Evolutionary conservation across 2,329 filamentous ascomycete genomes (phyloP).

Genomic region (Torrubiellomyces zombiae): DNA sequence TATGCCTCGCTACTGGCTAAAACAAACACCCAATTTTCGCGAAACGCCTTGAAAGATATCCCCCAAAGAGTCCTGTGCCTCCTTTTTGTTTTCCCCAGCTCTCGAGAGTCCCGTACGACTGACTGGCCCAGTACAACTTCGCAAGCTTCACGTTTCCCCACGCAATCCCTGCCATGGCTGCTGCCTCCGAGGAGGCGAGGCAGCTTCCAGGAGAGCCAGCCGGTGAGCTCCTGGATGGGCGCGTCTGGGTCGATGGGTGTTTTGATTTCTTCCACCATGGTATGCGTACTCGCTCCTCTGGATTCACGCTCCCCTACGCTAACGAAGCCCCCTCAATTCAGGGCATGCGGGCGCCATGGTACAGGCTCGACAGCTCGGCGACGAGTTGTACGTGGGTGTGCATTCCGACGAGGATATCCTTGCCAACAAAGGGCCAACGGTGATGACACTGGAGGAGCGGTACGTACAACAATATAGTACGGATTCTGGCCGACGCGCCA

Average conservation of each 20-base stretch:
- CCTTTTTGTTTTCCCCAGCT: too few species aligned
- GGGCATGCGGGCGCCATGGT: slow-evolving; percentile 94
- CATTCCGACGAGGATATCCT: slow-evolving; percentile 93
- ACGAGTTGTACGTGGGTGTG: slow-evolving; percentile 77
- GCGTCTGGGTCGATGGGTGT: slow-evolving; percentile 97
- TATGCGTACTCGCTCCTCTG: slow-evolving; percentile 18
- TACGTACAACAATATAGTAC: slow-evolving; percentile 18
- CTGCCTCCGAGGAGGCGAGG: slow-evolving; percentile 10
- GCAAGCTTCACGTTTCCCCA: background rate
- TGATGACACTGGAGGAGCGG: slow-evolving; percentile 89
- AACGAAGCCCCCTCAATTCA: slow-evolving; percentile 19
- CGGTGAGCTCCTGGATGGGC: slow-evolving; percentile 43
- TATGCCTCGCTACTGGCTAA: too few species aligned
- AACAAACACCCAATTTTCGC: too few species aligned
- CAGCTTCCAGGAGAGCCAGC: slow-evolving; percentile 27
- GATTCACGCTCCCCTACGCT: background rate
- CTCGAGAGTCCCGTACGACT: too few species aligned
- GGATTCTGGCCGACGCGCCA: too few species aligned
- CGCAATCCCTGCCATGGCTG: slow-evolving; percentile 7
- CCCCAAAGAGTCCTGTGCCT: too few species aligned
- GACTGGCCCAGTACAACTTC: background rate
- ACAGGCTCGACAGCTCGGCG: slow-evolving; percentile 81
- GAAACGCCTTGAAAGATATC: too few species aligned
- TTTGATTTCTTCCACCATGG: slow-evolving; percentile 99
- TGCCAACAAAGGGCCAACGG: slow-evolving; percentile 92